Evolutionary conservation across 108 stramenopile species (phyloP).

Genomic region (Pseudonitzschia delicatissima): DNA sequence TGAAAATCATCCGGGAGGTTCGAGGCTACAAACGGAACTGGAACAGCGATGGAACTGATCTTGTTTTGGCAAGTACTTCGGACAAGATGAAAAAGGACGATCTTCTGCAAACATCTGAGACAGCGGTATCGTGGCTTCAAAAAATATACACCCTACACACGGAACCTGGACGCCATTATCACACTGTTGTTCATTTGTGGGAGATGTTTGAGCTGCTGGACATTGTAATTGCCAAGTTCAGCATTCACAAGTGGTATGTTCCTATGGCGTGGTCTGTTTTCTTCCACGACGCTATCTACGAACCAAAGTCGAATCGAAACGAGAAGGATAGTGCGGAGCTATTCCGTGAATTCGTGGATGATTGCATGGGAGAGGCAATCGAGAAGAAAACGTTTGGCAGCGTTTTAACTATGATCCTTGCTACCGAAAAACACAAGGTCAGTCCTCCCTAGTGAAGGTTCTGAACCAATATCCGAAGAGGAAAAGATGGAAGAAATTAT

Average conservation of each 20-base stretch:
- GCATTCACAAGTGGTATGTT: background rate
- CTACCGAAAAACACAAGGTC: slow-evolving; percentile 40
- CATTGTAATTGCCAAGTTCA: background rate
- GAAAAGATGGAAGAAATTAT: background rate
- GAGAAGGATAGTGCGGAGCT: slow-evolving; percentile 72
- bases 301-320: slow-evolving; percentile 65
- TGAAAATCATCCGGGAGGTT: background rate
- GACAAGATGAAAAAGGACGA: background rate
- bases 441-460: background rate
- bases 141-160: slow-evolving; percentile 46
- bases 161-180: slow-evolving; percentile 59
- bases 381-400: slow-evolving; percentile 4
- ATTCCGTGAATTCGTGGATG: slow-evolving; percentile 56
- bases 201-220: slow-evolving; percentile 53
- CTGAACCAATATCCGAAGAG: too few species aligned
- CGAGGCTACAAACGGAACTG: background rate
- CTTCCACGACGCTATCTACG: slow-evolving; percentile 86
- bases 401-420: slow-evolving; percentile 33
- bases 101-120: too few species aligned
- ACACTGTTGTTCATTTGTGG: slow-evolving; percentile 69
- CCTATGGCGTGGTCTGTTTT: slow-evolving; percentile 57
- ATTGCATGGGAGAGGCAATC: background rate
- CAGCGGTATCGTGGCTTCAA: slow-evolving; percentile 49
- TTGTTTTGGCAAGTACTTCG: background rate
- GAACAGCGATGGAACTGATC: slow-evolving; percentile 3